Base-by-base conservation (phyloP, 1,139 yeast genomes). In the Saccharomycopsis hybrid region DNA sequence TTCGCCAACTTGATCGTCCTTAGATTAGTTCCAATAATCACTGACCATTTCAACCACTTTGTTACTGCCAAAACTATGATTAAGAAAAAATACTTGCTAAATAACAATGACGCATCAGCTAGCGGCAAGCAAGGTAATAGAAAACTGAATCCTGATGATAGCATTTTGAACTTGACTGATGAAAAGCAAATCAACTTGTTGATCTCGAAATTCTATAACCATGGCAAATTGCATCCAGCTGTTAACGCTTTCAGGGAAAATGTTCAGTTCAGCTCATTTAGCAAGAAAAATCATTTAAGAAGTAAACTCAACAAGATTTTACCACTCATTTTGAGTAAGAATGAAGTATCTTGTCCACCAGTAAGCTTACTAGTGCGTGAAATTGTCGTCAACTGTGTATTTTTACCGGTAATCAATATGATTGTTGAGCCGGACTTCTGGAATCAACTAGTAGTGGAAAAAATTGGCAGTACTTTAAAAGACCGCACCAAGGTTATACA, bases 401-500 rank as follows among this genome's bases (percentile, higher is more conserved):
- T 82, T 4, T 62, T 64, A n/a, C 85, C 86, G 0, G 62, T 83
- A 0, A 60, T 85, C 30, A 65, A 69, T 27, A 74, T 83, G 69
- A 59, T 85, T 1, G 69, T 84, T 0, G 92, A 85, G 52, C 78
- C 92, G 1, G 95, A 88, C 61, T 85, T 80, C 55, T 84, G 84
- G 77, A 90, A 89, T 61, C 74, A 78, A 50, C 61, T 74, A 48
- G 73, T 88, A 24, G 80, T 82, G 4, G 76, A 77, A 49, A 63
- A 76, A 2, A 77, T 86, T 2, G 84, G 88, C 0, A 78, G 76
- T 35, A 77, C 83, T 29, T 70, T 90, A 60, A 81, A 80, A 55
- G 94, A 88, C 59, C 72, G 90, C 55, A 78, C 77, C 40, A 89
- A 86, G 59, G 95, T 89, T 0, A 79, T 82, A 56, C 78, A 80